These are phyloP conservation scores for Claviceps sp. DNA, from an alignment of 2,329 filamentous ascomycete genomes.

Conservation along the genomic window DNA sequence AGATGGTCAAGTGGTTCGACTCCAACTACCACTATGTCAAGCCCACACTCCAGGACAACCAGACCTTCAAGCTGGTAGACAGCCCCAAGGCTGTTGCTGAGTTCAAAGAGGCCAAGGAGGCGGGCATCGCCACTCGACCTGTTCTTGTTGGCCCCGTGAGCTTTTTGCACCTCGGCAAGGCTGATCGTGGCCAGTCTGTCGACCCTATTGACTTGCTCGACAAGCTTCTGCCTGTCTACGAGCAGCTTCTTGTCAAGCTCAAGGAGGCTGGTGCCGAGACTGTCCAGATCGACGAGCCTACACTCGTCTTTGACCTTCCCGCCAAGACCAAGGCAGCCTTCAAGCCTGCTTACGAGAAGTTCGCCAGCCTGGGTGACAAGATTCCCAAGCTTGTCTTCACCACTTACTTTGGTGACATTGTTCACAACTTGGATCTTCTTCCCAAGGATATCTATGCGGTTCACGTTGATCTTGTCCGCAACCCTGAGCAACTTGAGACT, in stretches of 20 bases:
- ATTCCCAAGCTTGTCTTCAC: constrained; percentile 82
- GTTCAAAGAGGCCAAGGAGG: constrained; percentile 96
- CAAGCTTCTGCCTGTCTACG: constrained; percentile 88
- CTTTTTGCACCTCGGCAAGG: constrained; percentile 95
- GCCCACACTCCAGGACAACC: constrained; percentile 92
- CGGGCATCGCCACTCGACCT: constrained; percentile 81
- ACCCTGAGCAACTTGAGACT: constrained; percentile 90
- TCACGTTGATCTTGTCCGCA: constrained; percentile 92
- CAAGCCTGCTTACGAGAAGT: constrained; percentile 93
- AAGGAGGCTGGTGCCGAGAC: constrained; percentile 93
- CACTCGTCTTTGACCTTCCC: constrained; percentile 88
- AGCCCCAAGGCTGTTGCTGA: constrained; percentile 89
- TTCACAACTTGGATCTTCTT: constrained; percentile 93
- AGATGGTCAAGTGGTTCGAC: constrained; percentile 99
- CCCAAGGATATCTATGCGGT: constrained; percentile 69
- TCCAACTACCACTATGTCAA: constrained; percentile 99
- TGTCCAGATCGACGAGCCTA: constrained; percentile 96
- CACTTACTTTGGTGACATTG: constrained; percentile 98
- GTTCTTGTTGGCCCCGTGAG: constrained; percentile 93
- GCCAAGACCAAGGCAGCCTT: constrained; percentile 88
- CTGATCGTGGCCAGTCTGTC: constrained; percentile 86
- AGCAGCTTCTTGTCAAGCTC: constrained; percentile 81
- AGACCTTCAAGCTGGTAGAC: constrained; percentile 79
- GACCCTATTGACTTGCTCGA: constrained; percentile 88
- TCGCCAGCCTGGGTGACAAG: constrained; percentile 60